Conservation (phyloP, 371 early-diverging fungal species). For the Apophysomyces ossiformis region DNA sequence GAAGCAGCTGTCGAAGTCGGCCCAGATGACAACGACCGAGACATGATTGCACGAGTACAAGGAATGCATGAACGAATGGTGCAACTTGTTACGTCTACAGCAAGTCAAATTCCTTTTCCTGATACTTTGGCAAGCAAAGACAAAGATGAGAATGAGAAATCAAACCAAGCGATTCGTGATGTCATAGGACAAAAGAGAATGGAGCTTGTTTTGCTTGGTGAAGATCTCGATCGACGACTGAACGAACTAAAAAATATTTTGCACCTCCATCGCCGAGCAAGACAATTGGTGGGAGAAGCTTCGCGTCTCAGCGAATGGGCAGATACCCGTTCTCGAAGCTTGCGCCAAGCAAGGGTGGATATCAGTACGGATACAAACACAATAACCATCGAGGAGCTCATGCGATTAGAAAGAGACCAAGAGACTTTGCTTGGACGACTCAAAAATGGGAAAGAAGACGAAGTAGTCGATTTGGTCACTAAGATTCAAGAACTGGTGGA, state of each 20-base stretch:
- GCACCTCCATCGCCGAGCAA: slow-evolving; percentile 34
- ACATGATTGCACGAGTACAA: slow-evolving; percentile 42
- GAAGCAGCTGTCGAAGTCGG: slow-evolving; percentile 32
- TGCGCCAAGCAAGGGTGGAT: slow-evolving; percentile 33
- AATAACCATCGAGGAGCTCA: slow-evolving; percentile 35
- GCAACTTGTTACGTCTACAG: slow-evolving; percentile 39
- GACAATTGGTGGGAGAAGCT: slow-evolving; percentile 42
- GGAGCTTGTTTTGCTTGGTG: slow-evolving; percentile 33
- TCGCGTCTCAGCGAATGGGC: slow-evolving; percentile 45
- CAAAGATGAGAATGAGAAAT: slow-evolving; percentile 27
- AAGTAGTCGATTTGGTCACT: slow-evolving; percentile 41
- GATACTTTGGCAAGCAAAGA: slow-evolving; percentile 26
- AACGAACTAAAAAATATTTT: slow-evolving; percentile 35
- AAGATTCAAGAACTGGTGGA: slow-evolving; percentile 37
- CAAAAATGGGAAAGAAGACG: slow-evolving; percentile 39
- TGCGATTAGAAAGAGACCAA: slow-evolving; percentile 35
- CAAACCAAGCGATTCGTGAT: slow-evolving; percentile 36
- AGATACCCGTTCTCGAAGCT: slow-evolving; percentile 30
- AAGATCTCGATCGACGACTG: slow-evolving; percentile 38
- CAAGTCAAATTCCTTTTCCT: slow-evolving; percentile 45
- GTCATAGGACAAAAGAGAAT: slow-evolving; percentile 32
- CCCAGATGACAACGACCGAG: slow-evolving; percentile 40
- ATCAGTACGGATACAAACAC: slow-evolving; percentile 21
- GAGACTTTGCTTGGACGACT: slow-evolving; percentile 25
- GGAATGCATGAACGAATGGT: slow-evolving; percentile 42